Conservation (phyloP, 192 early-diverging fungal species). For the Rhizophagus sp. region DNA sequence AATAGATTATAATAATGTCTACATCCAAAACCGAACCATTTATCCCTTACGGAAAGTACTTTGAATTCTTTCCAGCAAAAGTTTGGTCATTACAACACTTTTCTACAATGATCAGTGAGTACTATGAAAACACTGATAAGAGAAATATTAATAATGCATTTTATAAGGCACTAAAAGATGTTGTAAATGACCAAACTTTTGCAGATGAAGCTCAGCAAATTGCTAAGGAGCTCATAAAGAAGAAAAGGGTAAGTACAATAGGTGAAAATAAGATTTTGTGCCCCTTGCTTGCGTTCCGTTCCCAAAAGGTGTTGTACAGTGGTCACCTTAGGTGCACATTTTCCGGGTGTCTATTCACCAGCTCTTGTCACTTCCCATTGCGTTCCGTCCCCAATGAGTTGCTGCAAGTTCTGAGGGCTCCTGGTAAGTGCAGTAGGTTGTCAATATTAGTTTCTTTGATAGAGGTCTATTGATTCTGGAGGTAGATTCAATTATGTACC, state of each 20-base stretch:
- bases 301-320: not conserved
- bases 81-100: no score
- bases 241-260: not conserved
- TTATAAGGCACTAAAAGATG: not conserved
- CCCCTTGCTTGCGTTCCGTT: not conserved
- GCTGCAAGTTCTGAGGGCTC: no score
- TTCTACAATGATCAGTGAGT: not conserved
- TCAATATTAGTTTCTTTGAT: conserved; percentile 1
- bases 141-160: not conserved
- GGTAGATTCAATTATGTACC: not conserved
- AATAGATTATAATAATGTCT: no score
- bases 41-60: no score
- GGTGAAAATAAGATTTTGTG: not conserved
- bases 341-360: not conserved
- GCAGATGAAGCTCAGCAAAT: not conserved
- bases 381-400: not conserved
- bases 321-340: not conserved
- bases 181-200: not conserved
- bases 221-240: not conserved
- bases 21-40: no score
- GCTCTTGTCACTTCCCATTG: not conserved
- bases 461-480: not conserved
- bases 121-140: not conserved
- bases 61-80: no score
- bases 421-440: conserved; percentile 12